Conservation (phyloP, 2,329 filamentous ascomycete genomes). For the Colletotrichum sp. region DNA sequence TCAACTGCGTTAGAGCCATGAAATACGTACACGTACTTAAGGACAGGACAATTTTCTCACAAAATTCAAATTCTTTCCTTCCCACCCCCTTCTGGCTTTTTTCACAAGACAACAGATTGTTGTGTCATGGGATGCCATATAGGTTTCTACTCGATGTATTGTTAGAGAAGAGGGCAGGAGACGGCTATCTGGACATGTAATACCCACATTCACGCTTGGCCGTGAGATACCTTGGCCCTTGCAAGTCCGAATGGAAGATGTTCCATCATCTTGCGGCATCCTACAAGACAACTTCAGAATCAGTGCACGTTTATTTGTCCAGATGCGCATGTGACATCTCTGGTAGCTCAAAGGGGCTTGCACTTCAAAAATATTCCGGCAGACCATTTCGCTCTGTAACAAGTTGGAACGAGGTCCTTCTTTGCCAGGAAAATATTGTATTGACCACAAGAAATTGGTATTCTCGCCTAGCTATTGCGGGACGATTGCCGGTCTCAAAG, state of each 20-base stretch:
- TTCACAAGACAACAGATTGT: background rate
- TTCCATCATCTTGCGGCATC: background rate
- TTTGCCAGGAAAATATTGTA: background rate
- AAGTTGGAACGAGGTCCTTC: background rate
- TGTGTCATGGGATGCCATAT: background rate
- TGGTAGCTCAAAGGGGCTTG: background rate
- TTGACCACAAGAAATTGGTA: background rate
- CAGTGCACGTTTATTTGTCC: fast-evolving
- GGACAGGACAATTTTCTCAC: fast-evolving
- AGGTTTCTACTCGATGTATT: fast-evolving
- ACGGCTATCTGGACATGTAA: background rate
- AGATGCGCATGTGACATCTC: background rate
- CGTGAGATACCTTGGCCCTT: fast-evolving
- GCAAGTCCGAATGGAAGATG: fast-evolving
- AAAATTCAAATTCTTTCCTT: background rate
- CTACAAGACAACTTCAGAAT: background rate
- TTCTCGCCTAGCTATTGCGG: background rate
- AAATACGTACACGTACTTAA: background rate
- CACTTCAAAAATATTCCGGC: background rate
- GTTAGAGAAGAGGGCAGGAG: background rate
- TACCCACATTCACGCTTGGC: background rate
- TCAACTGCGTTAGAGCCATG: no score
- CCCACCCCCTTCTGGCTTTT: no score
- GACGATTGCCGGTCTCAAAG: background rate
- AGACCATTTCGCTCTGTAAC: background rate